These are phyloP conservation scores for Celoporthe dispersa DNA, from an alignment of 2,329 filamentous ascomycete genomes.

Conservation along the genomic window DNA sequence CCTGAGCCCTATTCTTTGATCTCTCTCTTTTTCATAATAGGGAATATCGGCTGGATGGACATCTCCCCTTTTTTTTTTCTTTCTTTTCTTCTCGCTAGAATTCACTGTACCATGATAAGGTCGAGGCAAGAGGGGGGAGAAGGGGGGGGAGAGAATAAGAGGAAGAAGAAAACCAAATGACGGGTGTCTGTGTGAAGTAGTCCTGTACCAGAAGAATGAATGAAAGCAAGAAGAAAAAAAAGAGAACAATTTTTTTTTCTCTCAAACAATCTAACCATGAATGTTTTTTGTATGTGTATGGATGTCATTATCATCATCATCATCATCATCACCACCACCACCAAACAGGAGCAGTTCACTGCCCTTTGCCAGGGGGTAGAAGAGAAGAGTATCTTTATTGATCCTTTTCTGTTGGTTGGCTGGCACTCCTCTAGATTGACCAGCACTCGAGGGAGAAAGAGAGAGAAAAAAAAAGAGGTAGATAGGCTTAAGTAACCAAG, in stretches of 20 bases:
- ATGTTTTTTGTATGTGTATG: not conserved
- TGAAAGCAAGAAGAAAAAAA: not conserved
- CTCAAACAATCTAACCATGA: no score
- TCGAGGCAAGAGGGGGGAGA: not conserved
- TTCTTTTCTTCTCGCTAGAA: not conserved
- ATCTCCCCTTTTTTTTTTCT: slow-evolving; percentile 21
- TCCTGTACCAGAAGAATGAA: not conserved
- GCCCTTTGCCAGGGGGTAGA: not conserved
- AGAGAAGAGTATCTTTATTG: not conserved
- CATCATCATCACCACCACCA: not conserved
- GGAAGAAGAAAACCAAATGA: not conserved
- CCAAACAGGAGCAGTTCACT: not conserved
- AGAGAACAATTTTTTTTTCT: not conserved
- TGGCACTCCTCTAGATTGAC: no score
- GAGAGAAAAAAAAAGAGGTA: not conserved
- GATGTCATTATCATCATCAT: not conserved
- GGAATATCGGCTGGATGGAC: slow-evolving; percentile 12
- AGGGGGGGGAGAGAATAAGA: no score
- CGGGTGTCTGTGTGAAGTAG: not conserved
- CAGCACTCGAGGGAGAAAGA: not conserved
- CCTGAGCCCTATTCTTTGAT: not conserved
- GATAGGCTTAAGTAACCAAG: no score
- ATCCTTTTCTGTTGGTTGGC: not conserved
- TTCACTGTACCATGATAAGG: not conserved
- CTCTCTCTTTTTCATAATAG: slow-evolving; percentile 2